These are phyloP conservation scores for Camellia sinensis DNA, from an alignment of 148 eudicot genomes.

Conservation along the genomic window DNA sequence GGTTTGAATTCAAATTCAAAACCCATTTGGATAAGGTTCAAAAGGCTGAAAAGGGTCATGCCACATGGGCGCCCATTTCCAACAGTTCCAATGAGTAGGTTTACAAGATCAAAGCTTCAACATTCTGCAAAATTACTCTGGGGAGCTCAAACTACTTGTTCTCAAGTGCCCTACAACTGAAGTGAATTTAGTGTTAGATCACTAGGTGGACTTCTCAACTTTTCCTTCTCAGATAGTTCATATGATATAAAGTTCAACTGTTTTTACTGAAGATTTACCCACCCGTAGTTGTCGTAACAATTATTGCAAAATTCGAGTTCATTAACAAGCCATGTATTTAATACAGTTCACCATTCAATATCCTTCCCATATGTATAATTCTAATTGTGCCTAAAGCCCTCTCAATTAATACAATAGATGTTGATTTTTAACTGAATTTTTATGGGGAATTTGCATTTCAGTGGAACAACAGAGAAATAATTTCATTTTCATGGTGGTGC, in stretches of 20 bases:
- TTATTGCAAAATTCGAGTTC: not conserved
- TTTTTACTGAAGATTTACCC: not conserved
- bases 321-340: not conserved
- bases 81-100: conserved; percentile 10
- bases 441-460: too few species aligned
- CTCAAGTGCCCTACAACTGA: conserved; percentile 32
- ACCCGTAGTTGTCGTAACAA: not conserved
- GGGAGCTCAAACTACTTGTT: conserved; percentile 50
- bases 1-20: too few species aligned
- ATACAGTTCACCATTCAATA: not conserved
- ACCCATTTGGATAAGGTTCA: too few species aligned
- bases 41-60: too few species aligned
- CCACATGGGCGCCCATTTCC: too few species aligned
- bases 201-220: not conserved
- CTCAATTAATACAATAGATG: not conserved
- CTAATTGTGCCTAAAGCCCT: not conserved
- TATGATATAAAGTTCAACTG: not conserved
- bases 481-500: too few species aligned
- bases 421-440: not conserved
- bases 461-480: too few species aligned
- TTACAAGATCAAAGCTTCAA: conserved; percentile 19
- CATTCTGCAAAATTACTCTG: conserved; percentile 36
- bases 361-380: not conserved
- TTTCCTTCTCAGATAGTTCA: not conserved
- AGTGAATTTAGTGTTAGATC: conserved; percentile 28